Evolutionary conservation across 306 rosid species (phyloP), one percentile per base, ranked within the genome.

Genomic region (Quercus glauca): DNA sequence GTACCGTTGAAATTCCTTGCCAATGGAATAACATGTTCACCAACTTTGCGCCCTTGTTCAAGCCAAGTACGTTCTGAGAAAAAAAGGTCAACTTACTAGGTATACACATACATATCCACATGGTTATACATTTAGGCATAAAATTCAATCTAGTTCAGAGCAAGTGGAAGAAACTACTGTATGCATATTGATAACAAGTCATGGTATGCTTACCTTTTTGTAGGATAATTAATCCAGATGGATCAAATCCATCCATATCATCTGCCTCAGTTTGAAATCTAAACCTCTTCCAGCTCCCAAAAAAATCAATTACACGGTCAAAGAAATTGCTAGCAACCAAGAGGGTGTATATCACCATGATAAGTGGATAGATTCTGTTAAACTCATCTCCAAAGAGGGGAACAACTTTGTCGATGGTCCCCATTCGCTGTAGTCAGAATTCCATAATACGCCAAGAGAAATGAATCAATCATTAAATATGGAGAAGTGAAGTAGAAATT

Each of bases 271-370:
- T 85, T 88, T 91, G 83, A 81, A 93, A 89, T 78, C 86, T 88
- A 83, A 89, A 91, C 70, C 94, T 84, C 86, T 89, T 93, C 98
- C 96, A 95, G 86, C 96, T 89, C 84, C 99, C 99, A 23, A 95
- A 85, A 86, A 87, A 93, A 79, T 81, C 78, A 78, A 91, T 90
- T 79, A 92, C 79, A 73, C 91, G 92, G 76, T 93, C 89, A 86
- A 93, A 95, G 84, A 92, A 91, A 86, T 93, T 91, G 92, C 96
- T 76, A 37, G 98, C 98, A 69, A 95, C 99, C 96, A 95, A 83
- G 63, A 91, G 74, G 82, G 99, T 95, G 90, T 95, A 95, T 70
- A 95, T 78, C 84, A 93, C 97, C 99, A 95, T 95, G 73, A 95
- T 92, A 79, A 95, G 97, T 33, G 99, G 99, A 89, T 89, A 95